Conservation (phyloP, 495 filamentous ascomycete species). For the Neurospora sp. region DNA sequence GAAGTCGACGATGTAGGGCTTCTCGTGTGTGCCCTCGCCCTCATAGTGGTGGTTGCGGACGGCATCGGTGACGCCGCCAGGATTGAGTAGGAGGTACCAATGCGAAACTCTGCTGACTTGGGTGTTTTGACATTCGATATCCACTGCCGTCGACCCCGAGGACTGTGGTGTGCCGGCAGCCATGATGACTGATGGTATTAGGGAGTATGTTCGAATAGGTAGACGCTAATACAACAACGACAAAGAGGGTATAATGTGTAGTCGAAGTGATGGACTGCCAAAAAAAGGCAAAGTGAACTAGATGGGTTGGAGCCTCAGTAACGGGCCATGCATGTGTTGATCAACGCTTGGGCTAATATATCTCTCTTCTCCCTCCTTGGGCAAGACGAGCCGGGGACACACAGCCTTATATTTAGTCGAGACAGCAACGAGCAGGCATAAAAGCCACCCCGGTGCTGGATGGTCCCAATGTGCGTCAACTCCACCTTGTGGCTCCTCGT, state of each 20-base stretch:
- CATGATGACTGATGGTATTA: neutral
- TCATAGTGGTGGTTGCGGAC: conserved; percentile 51
- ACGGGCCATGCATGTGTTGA: neutral
- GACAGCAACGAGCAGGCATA: neutral
- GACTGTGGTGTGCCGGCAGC: neutral
- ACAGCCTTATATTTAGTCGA: neutral
- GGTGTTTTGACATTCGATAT: conserved; percentile 17
- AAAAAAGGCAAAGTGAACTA: neutral
- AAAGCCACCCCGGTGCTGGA: neutral
- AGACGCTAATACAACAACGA: neutral
- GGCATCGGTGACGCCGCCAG: conserved; percentile 27
- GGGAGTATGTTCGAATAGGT: neutral
- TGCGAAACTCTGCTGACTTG: conserved; percentile 11
- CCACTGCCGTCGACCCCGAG: neutral
- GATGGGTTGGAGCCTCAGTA: neutral
- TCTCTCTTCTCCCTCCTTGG: neutral
- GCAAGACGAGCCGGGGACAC: neutral
- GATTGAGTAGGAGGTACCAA: conserved; percentile 24
- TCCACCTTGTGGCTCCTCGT: neutral
- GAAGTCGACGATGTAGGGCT: conserved; percentile 68
- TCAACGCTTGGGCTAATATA: neutral
- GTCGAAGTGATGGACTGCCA: neutral
- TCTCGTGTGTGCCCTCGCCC: conserved; percentile 61
- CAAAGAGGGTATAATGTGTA: neutral
- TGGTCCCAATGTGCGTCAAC: neutral